A percentile compares a stretch with the other conserved stretches of the same genome.
Evolutionary conservation across 2,329 filamentous ascomycete genomes (phyloP).

Genomic region (Chaetomium strumarium): DNA sequence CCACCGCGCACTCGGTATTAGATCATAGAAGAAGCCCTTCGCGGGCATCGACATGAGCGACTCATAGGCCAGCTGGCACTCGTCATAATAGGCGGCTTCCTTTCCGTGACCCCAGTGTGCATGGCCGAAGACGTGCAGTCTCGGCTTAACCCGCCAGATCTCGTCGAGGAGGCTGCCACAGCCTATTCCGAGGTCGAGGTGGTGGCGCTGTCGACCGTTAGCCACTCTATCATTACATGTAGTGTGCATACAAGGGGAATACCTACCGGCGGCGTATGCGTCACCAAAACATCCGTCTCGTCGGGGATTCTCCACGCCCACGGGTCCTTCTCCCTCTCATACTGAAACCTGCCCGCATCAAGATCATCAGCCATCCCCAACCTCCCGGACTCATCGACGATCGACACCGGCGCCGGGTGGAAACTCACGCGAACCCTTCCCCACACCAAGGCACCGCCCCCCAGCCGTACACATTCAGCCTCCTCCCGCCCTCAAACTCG

Average conservation of each 20-base stretch:
- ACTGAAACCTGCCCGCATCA: constrained; percentile 58
- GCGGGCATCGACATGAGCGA: constrained; percentile 45
- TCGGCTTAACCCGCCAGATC: constrained; percentile 66
- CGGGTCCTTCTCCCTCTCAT: constrained; percentile 56
- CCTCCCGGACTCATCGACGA: no score
- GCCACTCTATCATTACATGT: not conserved
- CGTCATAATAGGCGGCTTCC: constrained; percentile 68
- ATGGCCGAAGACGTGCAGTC: constrained; percentile 79
- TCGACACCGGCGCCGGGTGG: no score
- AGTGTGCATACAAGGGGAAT: not conserved
- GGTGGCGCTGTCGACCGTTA: constrained; percentile 45
- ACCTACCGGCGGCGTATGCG: constrained; percentile 67
- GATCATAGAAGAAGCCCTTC: constrained; percentile 39
- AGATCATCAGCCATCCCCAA: not conserved
- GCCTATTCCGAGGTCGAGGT: constrained; percentile 62
- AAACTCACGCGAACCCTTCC: constrained; percentile 54
- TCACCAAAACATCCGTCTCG: constrained; percentile 72
- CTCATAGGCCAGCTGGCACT: constrained; percentile 66
- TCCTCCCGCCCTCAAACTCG: constrained; percentile 53
- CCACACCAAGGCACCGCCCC: constrained; percentile 75
- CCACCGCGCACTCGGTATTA: constrained; percentile 42
- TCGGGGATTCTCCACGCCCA: constrained; percentile 67
- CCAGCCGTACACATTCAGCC: constrained; percentile 69
- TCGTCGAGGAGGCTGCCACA: constrained; percentile 67
- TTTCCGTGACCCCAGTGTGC: constrained; percentile 70